Evolutionary conservation across 1,284 basidiomycete species (phyloP).

Genomic region (Rhodotorula sp.): DNA sequence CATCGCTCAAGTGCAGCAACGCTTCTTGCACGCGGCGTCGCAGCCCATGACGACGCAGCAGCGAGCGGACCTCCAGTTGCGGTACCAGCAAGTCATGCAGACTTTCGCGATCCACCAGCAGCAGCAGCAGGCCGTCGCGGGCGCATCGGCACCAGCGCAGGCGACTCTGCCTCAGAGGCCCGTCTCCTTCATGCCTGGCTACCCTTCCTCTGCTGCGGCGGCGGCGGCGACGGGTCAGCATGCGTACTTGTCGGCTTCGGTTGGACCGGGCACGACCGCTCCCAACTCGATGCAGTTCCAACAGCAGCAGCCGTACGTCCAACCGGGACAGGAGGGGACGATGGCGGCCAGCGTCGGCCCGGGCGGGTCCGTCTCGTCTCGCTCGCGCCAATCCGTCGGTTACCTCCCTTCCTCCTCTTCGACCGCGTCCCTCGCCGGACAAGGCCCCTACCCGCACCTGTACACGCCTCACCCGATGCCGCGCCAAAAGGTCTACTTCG

Average conservation of each 20-base stretch:
- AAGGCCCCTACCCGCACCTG: conserved; percentile 40
- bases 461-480: conserved; percentile 42
- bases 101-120: not conserved
- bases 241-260: not conserved
- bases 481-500: conserved; percentile 66
- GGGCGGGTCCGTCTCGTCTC: conserved; percentile 26
- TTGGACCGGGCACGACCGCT: not conserved
- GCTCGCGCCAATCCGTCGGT: conserved; percentile 36
- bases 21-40: conserved; percentile 5
- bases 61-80: not conserved
- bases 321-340: not conserved
- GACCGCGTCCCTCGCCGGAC: conserved; percentile 5
- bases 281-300: not conserved
- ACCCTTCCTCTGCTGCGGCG: not conserved
- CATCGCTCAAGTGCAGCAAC: conserved; percentile 1
- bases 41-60: not conserved
- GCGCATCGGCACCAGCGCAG: no score
- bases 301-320: conserved; percentile 11
- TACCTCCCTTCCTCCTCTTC: conserved; percentile 26
- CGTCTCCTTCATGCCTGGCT: conserved; percentile 9
- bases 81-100: not conserved
- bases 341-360: conserved; percentile 6
- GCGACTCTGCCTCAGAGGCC: conserved; percentile 7
- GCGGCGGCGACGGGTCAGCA: no score
- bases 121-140: not conserved